Evolutionary conservation across 75 land plant species (phyloP).

Genomic region (Picea glauca): DNA sequence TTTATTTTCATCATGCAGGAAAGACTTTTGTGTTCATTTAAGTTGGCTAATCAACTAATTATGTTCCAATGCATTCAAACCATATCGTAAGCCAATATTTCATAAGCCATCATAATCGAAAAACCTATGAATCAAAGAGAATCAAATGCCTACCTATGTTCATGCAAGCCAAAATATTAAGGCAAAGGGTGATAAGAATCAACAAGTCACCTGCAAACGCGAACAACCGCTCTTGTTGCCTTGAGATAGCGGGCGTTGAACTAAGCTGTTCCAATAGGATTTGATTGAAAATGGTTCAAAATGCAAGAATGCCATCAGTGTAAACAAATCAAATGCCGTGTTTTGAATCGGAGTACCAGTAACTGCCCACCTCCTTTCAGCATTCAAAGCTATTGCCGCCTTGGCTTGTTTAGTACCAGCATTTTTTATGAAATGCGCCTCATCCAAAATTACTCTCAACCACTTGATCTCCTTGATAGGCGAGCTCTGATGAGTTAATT

Average conservation of each 20-base stretch:
- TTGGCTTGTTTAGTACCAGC: conserved; percentile 54
- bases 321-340: conserved; percentile 69
- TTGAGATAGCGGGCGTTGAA: conserved; percentile 63
- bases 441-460: conserved; percentile 85
- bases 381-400: conserved; percentile 60
- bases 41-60: not conserved
- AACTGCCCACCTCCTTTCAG: conserved; percentile 83
- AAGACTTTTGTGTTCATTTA: not conserved
- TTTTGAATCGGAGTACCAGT: conserved; percentile 98
- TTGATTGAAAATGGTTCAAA: conserved; percentile 83
- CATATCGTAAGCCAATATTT: not conserved
- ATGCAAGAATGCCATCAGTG: conserved; percentile 73
- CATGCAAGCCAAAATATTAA: not conserved
- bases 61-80: too few relatives aligned
- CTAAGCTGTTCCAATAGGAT: conserved; percentile 68
- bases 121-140: not conserved
- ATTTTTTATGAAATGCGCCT: conserved; percentile 85
- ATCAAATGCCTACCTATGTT: not conserved
- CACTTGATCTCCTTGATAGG: conserved; percentile 72
- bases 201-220: conserved; percentile 60
- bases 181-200: conserved; percentile 1
- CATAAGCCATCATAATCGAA: not conserved
- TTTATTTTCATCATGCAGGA: not conserved
- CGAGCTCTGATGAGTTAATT: conserved; percentile 30
- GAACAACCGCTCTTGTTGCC: conserved; percentile 60